Conservation (phyloP, 805 yeast species). For the Ogataea naganishii region DNA sequence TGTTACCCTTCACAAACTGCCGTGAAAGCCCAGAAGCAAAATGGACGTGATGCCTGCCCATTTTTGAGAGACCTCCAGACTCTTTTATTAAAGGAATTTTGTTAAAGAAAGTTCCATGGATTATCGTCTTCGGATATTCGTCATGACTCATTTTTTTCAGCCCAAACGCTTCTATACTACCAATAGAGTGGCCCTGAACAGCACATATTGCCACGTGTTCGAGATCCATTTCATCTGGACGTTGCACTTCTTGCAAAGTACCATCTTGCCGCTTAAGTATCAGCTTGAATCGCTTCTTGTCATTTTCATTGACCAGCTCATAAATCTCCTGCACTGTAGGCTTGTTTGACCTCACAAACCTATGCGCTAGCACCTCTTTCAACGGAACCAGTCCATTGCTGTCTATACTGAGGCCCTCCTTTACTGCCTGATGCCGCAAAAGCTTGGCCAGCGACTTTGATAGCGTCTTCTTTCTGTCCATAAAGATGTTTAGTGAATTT, state of each 20-base stretch:
- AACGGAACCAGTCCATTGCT: constrained; percentile 57
- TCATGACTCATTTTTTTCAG: constrained; percentile 12
- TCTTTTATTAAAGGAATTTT: constrained; percentile 40
- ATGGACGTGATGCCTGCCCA: constrained; percentile 83
- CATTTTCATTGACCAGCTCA: constrained; percentile 54
- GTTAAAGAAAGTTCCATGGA: constrained; percentile 69
- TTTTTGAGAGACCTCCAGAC: constrained; percentile 50
- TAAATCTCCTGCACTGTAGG: constrained; percentile 50
- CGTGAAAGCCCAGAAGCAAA: constrained; percentile 47
- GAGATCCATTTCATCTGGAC: constrained; percentile 11
- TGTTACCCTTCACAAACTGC: constrained; percentile 8
- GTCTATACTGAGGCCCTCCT: constrained; percentile 59
- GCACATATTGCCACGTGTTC: constrained; percentile 56
- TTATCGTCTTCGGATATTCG: constrained; percentile 43
- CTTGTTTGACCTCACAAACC: constrained; percentile 46
- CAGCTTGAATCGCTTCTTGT: constrained; percentile 63
- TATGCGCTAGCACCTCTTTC: constrained; percentile 42
- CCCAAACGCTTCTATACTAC: constrained; percentile 29
- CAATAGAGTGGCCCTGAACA: constrained; percentile 83
- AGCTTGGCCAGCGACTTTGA: constrained; percentile 72
- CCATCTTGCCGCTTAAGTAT: constrained; percentile 15
- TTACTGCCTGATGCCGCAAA: constrained; percentile 77
- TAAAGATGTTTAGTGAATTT: no score
- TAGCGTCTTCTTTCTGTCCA: no score
- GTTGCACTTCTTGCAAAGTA: constrained; percentile 5